Evolutionary conservation across 129 eudicot genomes (phyloP), one percentile per base, ranked within the genome.

Genomic region (Tanacetum coccineum): DNA sequence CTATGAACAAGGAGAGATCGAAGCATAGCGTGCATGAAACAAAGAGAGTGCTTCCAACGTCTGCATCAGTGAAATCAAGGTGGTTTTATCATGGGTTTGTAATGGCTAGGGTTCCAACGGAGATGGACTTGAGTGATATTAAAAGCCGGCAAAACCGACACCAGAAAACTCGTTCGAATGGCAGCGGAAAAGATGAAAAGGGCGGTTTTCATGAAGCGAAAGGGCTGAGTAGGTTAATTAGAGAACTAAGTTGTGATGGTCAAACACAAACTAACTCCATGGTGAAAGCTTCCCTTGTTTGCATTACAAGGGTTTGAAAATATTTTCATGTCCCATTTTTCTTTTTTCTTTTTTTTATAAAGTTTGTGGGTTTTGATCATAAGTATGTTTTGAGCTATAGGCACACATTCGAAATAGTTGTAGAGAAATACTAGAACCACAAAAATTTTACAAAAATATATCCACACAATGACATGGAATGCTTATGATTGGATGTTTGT

Each of bases 251-350:
- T 60, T 75, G 79, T 68, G 67, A 60, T 62, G 67, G 64, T 9
- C 47, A 67, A 75, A 67, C 67, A 6, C 64, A 59, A 67, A 57
- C 74, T 14, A 61, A 51, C 47, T 59, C 63, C 8, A 75, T 75
- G 79, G 79, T 75, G 58, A 75, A 75, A 48, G 49, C 74, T 58
- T 75, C 79, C 10, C 70, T 75, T 60, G 74, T 75, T 40, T 75
- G n/a, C 12, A 42, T 75, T 25, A 74, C 79, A 40, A 68, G 70
- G 74, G 74, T 60, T 62, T 74, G 19, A n/a, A n/a, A n/a, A n/a
- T n/a, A n/a, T n/a, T n/a, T n/a, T n/a, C n/a, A n/a, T n/a, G n/a
- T n/a, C n/a, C n/a, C n/a, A n/a, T n/a, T n/a, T n/a, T n/a, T n/a
- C n/a, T n/a, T n/a, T n/a, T n/a, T n/a, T n/a, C n/a, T n/a, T n/a